Conservation (phyloP, 2,329 filamentous ascomycete species). For the Daldinia sp. region DNA sequence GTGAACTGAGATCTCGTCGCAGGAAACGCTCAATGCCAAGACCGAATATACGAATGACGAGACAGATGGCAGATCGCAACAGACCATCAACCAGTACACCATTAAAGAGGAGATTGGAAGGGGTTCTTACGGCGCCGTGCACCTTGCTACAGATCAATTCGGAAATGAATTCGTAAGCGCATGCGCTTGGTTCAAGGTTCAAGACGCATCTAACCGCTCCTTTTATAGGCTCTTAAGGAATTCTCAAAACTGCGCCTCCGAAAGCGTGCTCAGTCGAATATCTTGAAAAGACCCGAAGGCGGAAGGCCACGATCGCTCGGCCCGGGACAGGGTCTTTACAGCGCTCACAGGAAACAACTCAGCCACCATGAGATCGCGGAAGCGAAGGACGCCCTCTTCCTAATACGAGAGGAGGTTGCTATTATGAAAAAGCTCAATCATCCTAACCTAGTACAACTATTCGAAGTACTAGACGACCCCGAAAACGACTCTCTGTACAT, state of each 20-base stretch:
- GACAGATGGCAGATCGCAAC: slow-evolving; percentile 77
- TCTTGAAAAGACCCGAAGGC: slow-evolving; percentile 65
- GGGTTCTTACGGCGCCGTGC: slow-evolving; percentile 93
- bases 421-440: slow-evolving; percentile 99
- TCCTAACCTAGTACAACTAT: slow-evolving; percentile 88
- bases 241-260: slow-evolving; percentile 93
- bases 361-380: slow-evolving; percentile 62
- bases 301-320: slow-evolving; percentile 53
- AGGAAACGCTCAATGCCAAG: slow-evolving; percentile 92
- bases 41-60: slow-evolving; percentile 88
- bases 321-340: slow-evolving; percentile 42
- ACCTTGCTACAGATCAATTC: slow-evolving; percentile 88
- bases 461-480: slow-evolving; percentile 95
- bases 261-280: slow-evolving; percentile 88
- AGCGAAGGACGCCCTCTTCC: slow-evolving; percentile 75
- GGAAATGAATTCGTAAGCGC: slow-evolving; percentile 87
- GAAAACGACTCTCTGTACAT: slow-evolving; percentile 97
- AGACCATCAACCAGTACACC: slow-evolving; percentile 92
- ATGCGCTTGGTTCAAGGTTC: neutral
- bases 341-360: slow-evolving; percentile 44
- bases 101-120: slow-evolving; percentile 96
- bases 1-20: slow-evolving; percentile 21
- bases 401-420: slow-evolving; percentile 95
- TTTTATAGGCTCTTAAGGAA: slow-evolving; percentile 85
- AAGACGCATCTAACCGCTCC: slow-evolving; percentile 32